These are phyloP conservation scores for Gnomoniopsis sp. DNA, from an alignment of 2,329 filamentous ascomycete species.

Conservation along the genomic window DNA sequence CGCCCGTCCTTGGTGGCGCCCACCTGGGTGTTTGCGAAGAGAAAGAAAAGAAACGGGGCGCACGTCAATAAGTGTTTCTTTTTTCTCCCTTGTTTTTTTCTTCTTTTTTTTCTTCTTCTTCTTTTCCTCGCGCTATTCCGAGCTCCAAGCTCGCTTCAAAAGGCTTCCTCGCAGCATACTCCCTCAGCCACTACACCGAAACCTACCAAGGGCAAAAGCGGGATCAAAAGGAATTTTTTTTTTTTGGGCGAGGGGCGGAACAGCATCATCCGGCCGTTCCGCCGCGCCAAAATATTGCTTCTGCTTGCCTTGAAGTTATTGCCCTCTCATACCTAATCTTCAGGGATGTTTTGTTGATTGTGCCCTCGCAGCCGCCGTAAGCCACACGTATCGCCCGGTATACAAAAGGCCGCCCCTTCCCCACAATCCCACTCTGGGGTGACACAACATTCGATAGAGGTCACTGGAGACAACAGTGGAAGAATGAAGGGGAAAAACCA, in stretches of 20 bases:
- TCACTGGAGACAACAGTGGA: constrained; percentile 19
- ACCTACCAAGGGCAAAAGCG: neutral
- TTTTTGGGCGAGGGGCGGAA: neutral
- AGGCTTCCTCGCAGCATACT: too few relatives aligned
- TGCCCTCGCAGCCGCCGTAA: neutral
- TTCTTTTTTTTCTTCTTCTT: too few relatives aligned
- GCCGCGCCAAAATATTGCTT: neutral
- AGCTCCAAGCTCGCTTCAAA: too few relatives aligned
- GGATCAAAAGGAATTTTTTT: too few relatives aligned
- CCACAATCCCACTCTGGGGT: constrained; percentile 1
- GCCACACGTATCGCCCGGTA: constrained; percentile 4
- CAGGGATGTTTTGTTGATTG: neutral
- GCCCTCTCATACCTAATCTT: neutral
- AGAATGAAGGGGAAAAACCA: neutral
- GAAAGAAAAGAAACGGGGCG: neutral
- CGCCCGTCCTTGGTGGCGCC: too few relatives aligned
- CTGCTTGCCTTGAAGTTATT: neutral
- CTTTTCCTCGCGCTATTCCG: neutral
- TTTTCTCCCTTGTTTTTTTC: too few relatives aligned
- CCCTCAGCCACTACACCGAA: neutral
- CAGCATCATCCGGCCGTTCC: neutral
- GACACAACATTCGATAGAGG: constrained; percentile 14
- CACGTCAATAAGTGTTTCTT: neutral
- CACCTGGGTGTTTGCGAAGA: neutral
- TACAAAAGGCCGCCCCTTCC: neutral